Evolutionary conservation across 345 rosid species (phyloP), one percentile per base, ranked within the genome.

Genomic region (Hibiscus mutabilis): DNA sequence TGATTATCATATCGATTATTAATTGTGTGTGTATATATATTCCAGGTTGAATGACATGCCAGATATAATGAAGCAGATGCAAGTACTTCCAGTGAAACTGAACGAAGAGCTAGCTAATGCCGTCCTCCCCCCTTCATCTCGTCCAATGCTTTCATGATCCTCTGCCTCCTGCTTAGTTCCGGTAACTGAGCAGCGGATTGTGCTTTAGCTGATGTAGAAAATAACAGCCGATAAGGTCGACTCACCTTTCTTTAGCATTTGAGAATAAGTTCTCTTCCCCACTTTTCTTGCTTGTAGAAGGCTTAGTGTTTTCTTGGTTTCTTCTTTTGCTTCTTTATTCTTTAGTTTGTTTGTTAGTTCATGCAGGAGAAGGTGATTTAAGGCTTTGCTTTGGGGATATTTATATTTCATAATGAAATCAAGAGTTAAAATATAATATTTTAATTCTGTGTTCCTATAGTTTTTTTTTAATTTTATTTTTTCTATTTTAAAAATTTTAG

Each of bases 11-110:
- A 22, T 66, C 27, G 5, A 25, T 24, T 29, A 27, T 59, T 27
- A 46, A 6, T 7, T 19, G 2, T 55, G 7, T 51, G 2, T 16
- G 1, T 49, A 0, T 21, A 21, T 55, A 19, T 19, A 10, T 70
- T 80, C 74, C 90, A 93, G 97, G 66, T 68, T 86, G 80, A 73
- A 80, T 61, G 85, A 84, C 40, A 76, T 62, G 69, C 85, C 88
- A 1, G 92, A 87, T 49, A 57, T 73, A 70, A 90, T 85, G 97
- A 83, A 82, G 82, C 87, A 79, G 84, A 90, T 90, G 98, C 97
- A 93, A 14, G 70, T 81, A 0, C 85, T 91, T 25, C 87, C 89
- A 0, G 88, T 79, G 60, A 81, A 49, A 75, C 27, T 93, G 76
- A 84, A 82, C 2, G 87, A 85, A 2, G 87, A 80, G 44, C 87